Base-by-base conservation (phyloP, 495 filamentous ascomycete species). In the Aspergillus panamensis region DNA sequence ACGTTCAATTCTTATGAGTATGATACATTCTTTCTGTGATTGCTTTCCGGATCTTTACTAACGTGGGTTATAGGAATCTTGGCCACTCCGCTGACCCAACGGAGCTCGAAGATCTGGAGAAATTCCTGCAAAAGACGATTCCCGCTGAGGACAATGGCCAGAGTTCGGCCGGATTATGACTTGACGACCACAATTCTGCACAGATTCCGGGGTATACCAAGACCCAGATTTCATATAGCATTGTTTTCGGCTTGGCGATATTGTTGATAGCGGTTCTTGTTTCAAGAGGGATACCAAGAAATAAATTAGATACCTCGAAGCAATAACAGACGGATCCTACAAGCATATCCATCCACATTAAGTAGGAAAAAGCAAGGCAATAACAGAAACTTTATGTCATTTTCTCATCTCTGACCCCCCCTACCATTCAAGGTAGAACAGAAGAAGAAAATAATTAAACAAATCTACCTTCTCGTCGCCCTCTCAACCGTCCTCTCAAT, bases 101-200 rank as follows among this genome's bases (percentile, higher is more conserved):
- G 57, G 93, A 97, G 76, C 86, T 97, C 55, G 81, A 91, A 57
- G 87, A 96, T 62, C 72, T 97, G 33, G 91, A 96, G 74, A 75
- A 73, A 20, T 97, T 89, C 76, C 63, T 97, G 39, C 74, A 77
- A 17, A 75, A 84, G 62, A 72, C 73, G 17, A 71, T 96, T 45
- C 87, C 89, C 60, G 25, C 79, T 63, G 59, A 90, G 68, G 60
- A 83, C 77, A 60, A 88, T 65, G 60, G 86, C 77, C 58, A 89
- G 70, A 25, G 58, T 20, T 31, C 77, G 73, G 54, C 86, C 77
- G 62, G 81, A 55, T 57, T 75, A 74, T 75, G 84, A 77, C 69
- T 76, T 60, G 66, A 62, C 50, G 60, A 62, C 55, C n/a, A 35
- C 16, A 55, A 30, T 29, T 17, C 30, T 51, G 39, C 17, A 30